Percentiles rank a stretch among this genome's conserved stretches.
These are phyloP conservation scores for Daldinia decipiens DNA, from an alignment of 495 filamentous ascomycete genomes.

Conservation along the genomic window DNA sequence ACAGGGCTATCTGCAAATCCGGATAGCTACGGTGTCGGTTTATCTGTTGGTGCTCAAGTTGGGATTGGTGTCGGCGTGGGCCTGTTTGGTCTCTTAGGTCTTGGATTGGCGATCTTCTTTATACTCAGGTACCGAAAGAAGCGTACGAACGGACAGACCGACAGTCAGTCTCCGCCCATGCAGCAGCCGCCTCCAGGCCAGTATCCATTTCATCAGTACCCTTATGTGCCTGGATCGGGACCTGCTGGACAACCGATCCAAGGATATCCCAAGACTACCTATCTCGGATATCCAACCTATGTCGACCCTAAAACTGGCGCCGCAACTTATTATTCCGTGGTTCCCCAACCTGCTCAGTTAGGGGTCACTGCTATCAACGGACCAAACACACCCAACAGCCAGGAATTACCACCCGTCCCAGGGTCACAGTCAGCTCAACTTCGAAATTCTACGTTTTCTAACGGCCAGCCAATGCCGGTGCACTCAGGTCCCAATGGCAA, in stretches of 20 bases:
- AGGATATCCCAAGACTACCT: constrained; percentile 17
- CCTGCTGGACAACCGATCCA: constrained; percentile 12
- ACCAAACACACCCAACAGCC: constrained; percentile 1
- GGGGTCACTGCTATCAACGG: constrained; percentile 8
- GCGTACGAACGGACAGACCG: neutral
- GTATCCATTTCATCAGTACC: constrained; percentile 24
- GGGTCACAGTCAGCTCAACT: constrained; percentile 9
- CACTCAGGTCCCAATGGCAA: too few species aligned
- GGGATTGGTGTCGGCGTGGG: constrained; percentile 33
- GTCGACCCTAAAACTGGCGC: constrained; percentile 24
- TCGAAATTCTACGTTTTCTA: constrained; percentile 13
- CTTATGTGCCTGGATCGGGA: constrained; percentile 9
- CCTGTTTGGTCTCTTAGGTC: constrained; percentile 20
- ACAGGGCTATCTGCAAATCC: neutral
- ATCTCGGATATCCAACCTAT: constrained; percentile 20
- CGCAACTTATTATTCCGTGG: constrained; percentile 15
- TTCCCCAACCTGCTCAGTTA: constrained; percentile 18
- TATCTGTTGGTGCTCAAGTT: constrained; percentile 21
- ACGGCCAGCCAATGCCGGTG: neutral
- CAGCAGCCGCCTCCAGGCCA: constrained; percentile 11
- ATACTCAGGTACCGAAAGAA: constrained; percentile 24
- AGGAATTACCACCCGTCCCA: neutral
- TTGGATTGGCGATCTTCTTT: constrained; percentile 26
- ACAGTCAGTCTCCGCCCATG: neutral
- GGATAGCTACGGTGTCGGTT: neutral